Base-by-base conservation (phyloP, 1,284 basidiomycete species). In the Laetiporus sulphureus region DNA sequence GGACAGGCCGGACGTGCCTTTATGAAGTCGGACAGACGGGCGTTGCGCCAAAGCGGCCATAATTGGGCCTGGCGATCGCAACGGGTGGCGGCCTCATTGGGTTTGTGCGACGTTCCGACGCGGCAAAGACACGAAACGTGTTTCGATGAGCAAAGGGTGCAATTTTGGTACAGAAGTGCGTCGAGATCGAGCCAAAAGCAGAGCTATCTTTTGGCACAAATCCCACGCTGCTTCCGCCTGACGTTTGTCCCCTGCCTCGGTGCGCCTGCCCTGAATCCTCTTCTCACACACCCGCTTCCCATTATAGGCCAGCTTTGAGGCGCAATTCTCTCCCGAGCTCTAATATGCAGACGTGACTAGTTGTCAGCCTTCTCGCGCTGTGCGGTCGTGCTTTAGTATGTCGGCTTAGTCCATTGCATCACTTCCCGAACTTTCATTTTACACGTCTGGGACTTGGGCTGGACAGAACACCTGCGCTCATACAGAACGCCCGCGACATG, bases 91-190 rank as follows among this genome's bases (percentile, higher is more conserved):
- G 63, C 61, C 56, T 53, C 57, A 59, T 58, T 53, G 57, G 57
- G 61, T 61, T 57, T 54, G 57, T 51, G 56, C 58, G 54, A 67
- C 67, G 64, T 64, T 60, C 57, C 58, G 64, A 64, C 69, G 66
- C 63, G 71, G 70, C 65, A 59, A 61, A 57, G 59, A 68, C 71
- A 66, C 68, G 61, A 67, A 73, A 72, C 70, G 70, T 72, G 71
- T 73, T 71, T 72, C 72, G 71, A 70, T 65, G 69, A 67, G 67
- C 62, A 58, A 56, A 56, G 45, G 46, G 37, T 52, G 53, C 57
- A 58, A 51, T 59, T 58, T 61, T 62, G 50, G 51, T 51, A 47
- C 47, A 47, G 57, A 48, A 48, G 39, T 42, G 37, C 52, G 48
- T 48, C 54, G 39, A 51, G 51, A 56, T 54, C 49, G 32, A 44